Evolutionary conservation across 2,329 filamentous ascomycete genomes (phyloP), one percentile per base, ranked within the genome.

Genomic region (Colletotrichum incanum): DNA sequence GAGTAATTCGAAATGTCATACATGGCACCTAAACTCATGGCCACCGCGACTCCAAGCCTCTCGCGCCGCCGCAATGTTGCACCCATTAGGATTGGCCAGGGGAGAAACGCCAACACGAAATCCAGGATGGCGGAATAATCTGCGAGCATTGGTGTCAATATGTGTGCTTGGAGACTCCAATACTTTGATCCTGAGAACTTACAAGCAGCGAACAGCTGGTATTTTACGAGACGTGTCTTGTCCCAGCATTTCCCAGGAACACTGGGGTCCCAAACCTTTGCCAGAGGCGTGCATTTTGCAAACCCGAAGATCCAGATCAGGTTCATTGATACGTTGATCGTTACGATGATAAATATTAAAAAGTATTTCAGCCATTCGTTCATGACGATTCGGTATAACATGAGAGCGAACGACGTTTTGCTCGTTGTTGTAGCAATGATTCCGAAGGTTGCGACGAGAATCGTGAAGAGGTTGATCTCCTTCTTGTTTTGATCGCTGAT

Each of bases 11-110:
- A n/a, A 2, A 11, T 5, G 11, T 47, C 78, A 76, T 58, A 81
- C 80, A 82, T 78, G 8, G 76, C 78, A 23, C 80, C 80, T 14
- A 82, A 62, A 60, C 80, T 82, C 80, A 82, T 82, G 8, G 80
- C 80, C 14, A 81, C 67, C 23, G 80, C 79, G 8, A 82, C 78
- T 23, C 80, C 80, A 39, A 82, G 72, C 45, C 77, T 79, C 64
- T 82, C 80, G 8, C 79, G 79, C 5, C 77, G 76, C 6, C 74
- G 71, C 78, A 82, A 78, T 0, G 74, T 72, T 75, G 80, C 78
- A 12, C 77, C 74, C 78, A 81, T 80, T 7, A 82, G 64, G 1
- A 82, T 80, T 5, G 76, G 77, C 80, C 80, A 82, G 0, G 80
- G 80, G 0, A 82, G 74, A 18, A 81, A 72, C 0, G 80, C 80